Base-by-base conservation (phyloP, 306 rosid genomes). In the Lathyrus sativus region DNA sequence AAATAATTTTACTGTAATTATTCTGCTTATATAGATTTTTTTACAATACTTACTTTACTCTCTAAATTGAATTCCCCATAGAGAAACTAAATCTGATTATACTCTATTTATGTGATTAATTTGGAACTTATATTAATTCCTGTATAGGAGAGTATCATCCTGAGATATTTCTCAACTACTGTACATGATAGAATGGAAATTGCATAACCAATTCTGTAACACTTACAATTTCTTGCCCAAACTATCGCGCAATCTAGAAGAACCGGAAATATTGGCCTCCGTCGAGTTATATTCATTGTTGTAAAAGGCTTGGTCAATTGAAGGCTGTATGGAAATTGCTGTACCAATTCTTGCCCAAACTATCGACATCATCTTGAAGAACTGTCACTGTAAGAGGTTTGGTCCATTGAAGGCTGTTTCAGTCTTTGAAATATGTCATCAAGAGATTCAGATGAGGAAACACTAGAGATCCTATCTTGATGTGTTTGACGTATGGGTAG, bases 371-470 rank as follows among this genome's bases (percentile, higher is more conserved):
- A 88, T 86, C 87, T 72, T 46, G 70, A 65, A 38, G 86, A 70
- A 67, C 80, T 71, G 2, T 78, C 83, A 11, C 66, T 73, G 68
- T 79, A 39, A 74, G 56, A 69, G 59, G 35, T 79, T 55, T 62
- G 85, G 43, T 79, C 87, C 17, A 26, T 49, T 45, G 95, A 84
- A 28, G 96, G 96, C 61, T 76, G 87, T 44, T 86, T 90, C 80
- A 90, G 79, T 85, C 95, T 84, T 80, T 90, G 99, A 73, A 93
- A 90, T 78, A 93, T 88, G 66, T 90, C 96, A 65, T 93, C 99
- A 5, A 93, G 99, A 58, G 99, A 86, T 78, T 90, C 91, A 0
- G 91, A 79, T 0, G 97, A 93, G 67, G 92, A 76, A 74, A 3
- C 84, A 33, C 72, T 89, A 43, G 93, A 43, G n/a, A 84, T 67